Evolutionary conservation across 768 basidiomycete species (phyloP).

Genomic region (Butyriboletus loyo): DNA sequence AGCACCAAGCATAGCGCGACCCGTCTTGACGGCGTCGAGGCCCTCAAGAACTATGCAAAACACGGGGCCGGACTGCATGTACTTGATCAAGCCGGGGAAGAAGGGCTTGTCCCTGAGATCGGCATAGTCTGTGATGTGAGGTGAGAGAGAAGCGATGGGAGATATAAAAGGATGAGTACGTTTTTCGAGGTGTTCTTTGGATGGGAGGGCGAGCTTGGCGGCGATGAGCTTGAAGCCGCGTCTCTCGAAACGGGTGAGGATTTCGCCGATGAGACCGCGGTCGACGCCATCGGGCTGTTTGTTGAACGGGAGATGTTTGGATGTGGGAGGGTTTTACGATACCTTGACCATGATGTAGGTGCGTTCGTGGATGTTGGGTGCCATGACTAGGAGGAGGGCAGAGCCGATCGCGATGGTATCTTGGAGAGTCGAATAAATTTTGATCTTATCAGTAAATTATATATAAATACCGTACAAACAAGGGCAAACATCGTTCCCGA

Average conservation of each 20-base stretch:
- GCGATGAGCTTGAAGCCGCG: constrained; percentile 98
- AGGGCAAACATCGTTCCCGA: constrained; percentile 37
- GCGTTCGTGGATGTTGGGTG: constrained; percentile 55
- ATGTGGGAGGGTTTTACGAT: background rate
- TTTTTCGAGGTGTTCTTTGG: constrained; percentile 84
- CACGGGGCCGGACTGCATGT: constrained; percentile 96
- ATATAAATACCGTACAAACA: constrained; percentile 35
- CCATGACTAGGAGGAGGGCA: constrained; percentile 38
- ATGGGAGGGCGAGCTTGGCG: constrained; percentile 83
- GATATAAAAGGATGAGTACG: constrained; percentile 46
- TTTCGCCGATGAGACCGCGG: constrained; percentile 91
- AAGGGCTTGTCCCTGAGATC: constrained; percentile 93
- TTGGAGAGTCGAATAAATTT: background rate
- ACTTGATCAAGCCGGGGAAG: constrained; percentile 95
- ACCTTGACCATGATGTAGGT: constrained; percentile 99
- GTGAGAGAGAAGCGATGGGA: background rate
- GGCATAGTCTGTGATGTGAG: constrained; percentile 69
- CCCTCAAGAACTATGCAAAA: constrained; percentile 97
- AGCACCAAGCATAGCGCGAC: constrained; percentile 92
- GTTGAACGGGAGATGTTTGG: background rate
- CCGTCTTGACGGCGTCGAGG: constrained; percentile 90
- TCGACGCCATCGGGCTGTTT: constrained; percentile 96
- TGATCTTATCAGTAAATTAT: constrained; percentile 29
- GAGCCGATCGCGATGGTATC: constrained; percentile 36
- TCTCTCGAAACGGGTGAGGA: constrained; percentile 95